Base-by-base conservation (phyloP, 2,329 filamentous ascomycete genomes). In the Magnaporthales sp. region DNA sequence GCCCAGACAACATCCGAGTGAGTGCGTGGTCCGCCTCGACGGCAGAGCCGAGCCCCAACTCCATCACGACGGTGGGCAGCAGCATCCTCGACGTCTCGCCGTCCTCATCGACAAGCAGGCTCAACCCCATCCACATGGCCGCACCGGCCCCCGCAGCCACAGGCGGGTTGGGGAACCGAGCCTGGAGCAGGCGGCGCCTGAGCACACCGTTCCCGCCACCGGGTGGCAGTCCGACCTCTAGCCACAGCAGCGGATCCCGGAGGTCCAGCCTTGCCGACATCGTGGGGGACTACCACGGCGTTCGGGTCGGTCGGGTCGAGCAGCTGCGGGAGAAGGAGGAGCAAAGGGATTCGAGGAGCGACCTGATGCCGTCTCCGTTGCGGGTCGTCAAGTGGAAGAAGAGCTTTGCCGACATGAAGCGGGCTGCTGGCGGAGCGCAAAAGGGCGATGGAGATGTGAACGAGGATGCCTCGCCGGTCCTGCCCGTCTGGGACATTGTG, bases 101-200 rank as follows among this genome's bases (percentile, higher is more conserved):
- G 22, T 58, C 54, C 5, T n/a, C 54, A 58, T 58, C 22, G 5
- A 22, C 60, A 32, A 2, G 13, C 24, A n/a, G 27, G 27, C 11
- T n/a, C 24, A 62, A 31, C 61, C 61, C 19, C 13, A 22, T 29
- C 61, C 61, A 26, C 13, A 26, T 58, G 26, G 8, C 61, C 27
- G 5, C 27, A 5, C 60, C 60, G 2, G 27, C 24, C 2, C 27
- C 27, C 27, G 60, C 61, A 5, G 61, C 29, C 13, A 31, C 61
- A 15, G 54, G 54, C 8, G 61, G 29, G 13, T 19, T 63, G 61
- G 61, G 61, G 19, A 29, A 32, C 30, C 61, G 61, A 15, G 61
- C 61, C 30, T 63, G 61, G 61, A 30, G 31, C 61, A 29, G 61
- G 6, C 61, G 61, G 7, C 61, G 61, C 13, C 61, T 63, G 61